A percentile compares a stretch with the other conserved stretches of the same genome.
Conservation (phyloP, 2,329 filamentous ascomycete species). For the Aspergillus melleus region DNA sequence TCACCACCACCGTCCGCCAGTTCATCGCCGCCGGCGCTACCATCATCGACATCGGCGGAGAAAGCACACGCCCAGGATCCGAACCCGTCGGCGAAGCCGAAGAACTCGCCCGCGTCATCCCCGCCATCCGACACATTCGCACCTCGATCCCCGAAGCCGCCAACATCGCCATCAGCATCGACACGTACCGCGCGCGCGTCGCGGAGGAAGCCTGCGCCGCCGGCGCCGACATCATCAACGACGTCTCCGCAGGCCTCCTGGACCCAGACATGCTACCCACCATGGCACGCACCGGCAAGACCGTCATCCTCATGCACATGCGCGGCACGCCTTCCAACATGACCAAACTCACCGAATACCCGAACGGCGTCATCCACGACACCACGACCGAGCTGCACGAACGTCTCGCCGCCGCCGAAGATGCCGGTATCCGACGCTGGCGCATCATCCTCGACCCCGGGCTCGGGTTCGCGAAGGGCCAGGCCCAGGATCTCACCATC, state of each 20-base stretch:
- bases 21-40: conserved; percentile 71
- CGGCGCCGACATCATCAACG: conserved; percentile 92
- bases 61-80: conserved; percentile 82
- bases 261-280: conserved; percentile 81
- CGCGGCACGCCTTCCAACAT: conserved; percentile 83
- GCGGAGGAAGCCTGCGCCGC: conserved; percentile 72
- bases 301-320: conserved; percentile 90
- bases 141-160: conserved; percentile 59
- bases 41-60: conserved; percentile 89
- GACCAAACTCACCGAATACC: conserved; percentile 68
- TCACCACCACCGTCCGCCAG: conserved; percentile 59
- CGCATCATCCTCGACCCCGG: conserved; percentile 93
- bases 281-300: conserved; percentile 73
- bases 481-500: conserved; percentile 77
- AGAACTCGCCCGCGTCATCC: conserved; percentile 75
- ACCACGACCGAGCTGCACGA: conserved; percentile 67
- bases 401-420: conserved; percentile 73
- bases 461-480: conserved; percentile 87
- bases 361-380: conserved; percentile 63
- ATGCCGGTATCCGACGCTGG: conserved; percentile 84
- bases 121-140: conserved; percentile 73
- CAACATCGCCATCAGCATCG: conserved; percentile 75
- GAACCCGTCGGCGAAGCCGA: conserved; percentile 68
- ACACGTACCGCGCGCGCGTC: conserved; percentile 87
- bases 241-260: conserved; percentile 79